Conservation (phyloP, 2,329 filamentous ascomycete species). For the Xylaria hypoxylon region DNA sequence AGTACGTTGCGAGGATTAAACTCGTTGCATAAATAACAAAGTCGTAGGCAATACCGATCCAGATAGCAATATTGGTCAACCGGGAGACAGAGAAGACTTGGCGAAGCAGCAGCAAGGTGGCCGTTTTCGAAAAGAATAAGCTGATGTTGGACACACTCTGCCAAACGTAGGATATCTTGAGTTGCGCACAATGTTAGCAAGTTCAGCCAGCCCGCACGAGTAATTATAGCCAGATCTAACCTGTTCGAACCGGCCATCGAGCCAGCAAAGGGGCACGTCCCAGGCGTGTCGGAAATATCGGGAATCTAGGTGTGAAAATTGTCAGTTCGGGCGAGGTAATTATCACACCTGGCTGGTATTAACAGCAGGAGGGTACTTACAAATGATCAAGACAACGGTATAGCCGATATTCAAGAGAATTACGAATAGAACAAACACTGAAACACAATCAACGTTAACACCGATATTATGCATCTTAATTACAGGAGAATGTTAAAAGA, state of each 20-base stretch:
- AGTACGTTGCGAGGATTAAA: constrained; percentile 23
- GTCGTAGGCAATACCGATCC: constrained; percentile 27
- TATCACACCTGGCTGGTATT: too few species aligned
- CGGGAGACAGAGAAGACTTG: constrained; percentile 31
- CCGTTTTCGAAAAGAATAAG: constrained; percentile 35
- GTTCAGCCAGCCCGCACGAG: background rate
- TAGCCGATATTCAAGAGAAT: constrained; percentile 25
- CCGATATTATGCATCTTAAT: background rate
- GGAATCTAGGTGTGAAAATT: background rate
- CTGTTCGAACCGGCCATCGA: constrained; percentile 18
- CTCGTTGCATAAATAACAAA: constrained; percentile 25
- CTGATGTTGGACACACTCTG: constrained; percentile 18
- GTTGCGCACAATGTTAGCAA: constrained; percentile 21
- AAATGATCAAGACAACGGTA: constrained; percentile 17
- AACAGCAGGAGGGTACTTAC: constrained; percentile 14
- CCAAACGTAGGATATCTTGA: constrained; percentile 28
- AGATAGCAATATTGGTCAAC: constrained; percentile 31
- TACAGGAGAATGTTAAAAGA: background rate
- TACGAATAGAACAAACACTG: constrained; percentile 26
- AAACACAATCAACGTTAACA: constrained; percentile 5
- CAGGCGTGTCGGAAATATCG: constrained; percentile 28
- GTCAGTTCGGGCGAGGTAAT: too few species aligned
- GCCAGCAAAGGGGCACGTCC: constrained; percentile 29
- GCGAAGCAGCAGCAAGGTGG: constrained; percentile 31
- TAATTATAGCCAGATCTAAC: constrained; percentile 19